Evolutionary conservation across 177 flowering plant genomes (phyloP), one percentile per base, ranked within the genome.

Genomic region (Vitis hybrid): DNA sequence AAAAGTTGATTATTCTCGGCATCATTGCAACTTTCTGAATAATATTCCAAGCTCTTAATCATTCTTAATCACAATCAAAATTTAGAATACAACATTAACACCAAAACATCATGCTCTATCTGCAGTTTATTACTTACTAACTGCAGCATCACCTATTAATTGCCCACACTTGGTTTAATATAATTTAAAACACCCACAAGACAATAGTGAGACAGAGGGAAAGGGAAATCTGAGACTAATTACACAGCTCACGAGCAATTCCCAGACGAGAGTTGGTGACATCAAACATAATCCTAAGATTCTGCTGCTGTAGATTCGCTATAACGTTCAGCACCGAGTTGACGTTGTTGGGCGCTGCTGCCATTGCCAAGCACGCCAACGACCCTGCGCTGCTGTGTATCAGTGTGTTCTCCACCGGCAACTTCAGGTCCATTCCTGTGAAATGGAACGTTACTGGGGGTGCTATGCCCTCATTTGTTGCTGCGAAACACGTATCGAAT

Each of bases 231-330:
- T 51, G 11, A 64, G 21, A 51, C 77, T 81, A 91, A 77, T 88
- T 91, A 72, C 97, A 92, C 18, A 82, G 71, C 77, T 91, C 98
- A 19, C 91, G 87, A 21, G 91, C 85, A 52, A 94, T 89, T 1
- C 97, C 98, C 64, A 94, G 0, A 11, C 86, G 83, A 70, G 94
- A 88, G 67, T 91, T 95, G 1, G 81, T 57, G 0, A 83, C 75
- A 64, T 95, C 99, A 63, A 86, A 89, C 76, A 92, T 27, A 10
- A 94, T 80, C 84, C 98, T 76, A 2, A 83, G 83, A 64, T 95
- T 93, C 82, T 95, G 98, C 79, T 95, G 98, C 82, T 95, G 97
- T 77, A 89, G 66, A 80, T 89, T 95, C 14, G 97, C 98, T 52
- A 94, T 88, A 9, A 92, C 87, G 66, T 94, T 94, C 79, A 91